phyloP scores from a whole-genome alignment of 148 eudicot genomes.

The Rhododendron williamsianum region DNA sequence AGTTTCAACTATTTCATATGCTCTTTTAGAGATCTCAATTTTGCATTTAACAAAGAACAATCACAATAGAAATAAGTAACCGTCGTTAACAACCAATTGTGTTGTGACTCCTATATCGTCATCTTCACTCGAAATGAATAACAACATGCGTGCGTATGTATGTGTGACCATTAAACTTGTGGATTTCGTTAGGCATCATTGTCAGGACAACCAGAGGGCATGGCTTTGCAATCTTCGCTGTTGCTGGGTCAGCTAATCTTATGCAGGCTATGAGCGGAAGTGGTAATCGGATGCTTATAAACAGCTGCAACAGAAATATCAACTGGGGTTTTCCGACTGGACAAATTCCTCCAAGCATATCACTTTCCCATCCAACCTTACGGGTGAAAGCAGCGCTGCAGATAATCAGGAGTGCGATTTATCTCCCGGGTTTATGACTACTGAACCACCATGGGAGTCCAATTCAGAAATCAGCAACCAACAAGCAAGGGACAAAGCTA shows the following conservation, averaged over 20 bases:
- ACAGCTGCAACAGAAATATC: constrained; percentile 20
- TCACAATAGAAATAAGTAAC: too few species aligned
- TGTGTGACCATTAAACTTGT: neutral
- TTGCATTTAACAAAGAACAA: neutral
- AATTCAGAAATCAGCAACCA: constrained; percentile 33
- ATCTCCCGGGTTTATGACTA: constrained; percentile 34
- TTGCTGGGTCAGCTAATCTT: constrained; percentile 22
- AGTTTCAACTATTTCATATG: too few species aligned
- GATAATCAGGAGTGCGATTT: constrained; percentile 52
- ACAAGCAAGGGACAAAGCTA: constrained; percentile 47
- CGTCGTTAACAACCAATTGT: too few species aligned
- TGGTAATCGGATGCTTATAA: constrained; percentile 26
- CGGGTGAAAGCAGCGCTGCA: constrained; percentile 40
- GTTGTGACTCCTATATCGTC: neutral
- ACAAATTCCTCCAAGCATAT: constrained; percentile 25
- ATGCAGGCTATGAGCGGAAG: constrained; percentile 26
- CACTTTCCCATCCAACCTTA: constrained; percentile 40
- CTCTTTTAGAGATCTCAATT: too few species aligned
- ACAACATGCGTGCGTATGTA: too few species aligned
- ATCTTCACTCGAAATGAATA: neutral
- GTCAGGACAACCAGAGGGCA: constrained; percentile 24
- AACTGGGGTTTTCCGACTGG: constrained; percentile 26
- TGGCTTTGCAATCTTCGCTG: constrained; percentile 20
- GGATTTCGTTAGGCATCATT: constrained; percentile 29
- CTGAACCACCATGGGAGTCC: constrained; percentile 48